phyloP scores from a whole-genome alignment of 257 asterid species.

The Solanum okadae region DNA sequence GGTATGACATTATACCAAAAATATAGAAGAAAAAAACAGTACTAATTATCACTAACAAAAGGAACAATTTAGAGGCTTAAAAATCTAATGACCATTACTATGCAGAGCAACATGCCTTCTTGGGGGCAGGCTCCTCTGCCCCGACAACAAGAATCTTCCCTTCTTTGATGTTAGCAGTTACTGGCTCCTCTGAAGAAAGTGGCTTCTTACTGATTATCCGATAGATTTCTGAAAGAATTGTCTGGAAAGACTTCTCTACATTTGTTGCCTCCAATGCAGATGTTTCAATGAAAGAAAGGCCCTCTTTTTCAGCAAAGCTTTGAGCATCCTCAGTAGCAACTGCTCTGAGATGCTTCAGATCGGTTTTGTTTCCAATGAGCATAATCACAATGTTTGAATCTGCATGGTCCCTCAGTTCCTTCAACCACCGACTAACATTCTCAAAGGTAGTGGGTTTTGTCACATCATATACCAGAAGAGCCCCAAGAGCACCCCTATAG shows the following conservation, averaged over 20 bases:
- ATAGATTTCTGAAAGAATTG: constrained; percentile 79
- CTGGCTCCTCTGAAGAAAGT: constrained; percentile 60
- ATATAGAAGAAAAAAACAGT: neutral
- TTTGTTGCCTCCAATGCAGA: constrained; percentile 87
- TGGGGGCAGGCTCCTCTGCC: constrained; percentile 43
- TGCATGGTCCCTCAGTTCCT: constrained; percentile 93
- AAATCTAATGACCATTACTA: constrained; percentile 12
- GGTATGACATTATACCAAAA: neutral
- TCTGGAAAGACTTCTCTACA: constrained; percentile 81
- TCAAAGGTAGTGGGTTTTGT: constrained; percentile 91
- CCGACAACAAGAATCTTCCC: constrained; percentile 75
- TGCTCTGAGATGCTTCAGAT: constrained; percentile 84
- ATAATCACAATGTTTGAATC: constrained; percentile 81
- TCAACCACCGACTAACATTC: constrained; percentile 87
- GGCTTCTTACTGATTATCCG: constrained; percentile 79
- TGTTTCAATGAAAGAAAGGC: constrained; percentile 80
- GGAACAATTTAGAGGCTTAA: neutral
- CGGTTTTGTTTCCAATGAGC: constrained; percentile 88
- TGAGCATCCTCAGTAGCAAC: constrained; percentile 95
- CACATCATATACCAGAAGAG: constrained; percentile 83
- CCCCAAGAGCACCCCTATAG: constrained; percentile 93
- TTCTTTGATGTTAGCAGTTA: constrained; percentile 51
- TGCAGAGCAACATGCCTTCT: constrained; percentile 75
- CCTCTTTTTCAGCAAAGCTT: constrained; percentile 78
- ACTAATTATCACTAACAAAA: neutral